Base-by-base conservation (phyloP, 345 rosid species). In the Punica granatum region DNA sequence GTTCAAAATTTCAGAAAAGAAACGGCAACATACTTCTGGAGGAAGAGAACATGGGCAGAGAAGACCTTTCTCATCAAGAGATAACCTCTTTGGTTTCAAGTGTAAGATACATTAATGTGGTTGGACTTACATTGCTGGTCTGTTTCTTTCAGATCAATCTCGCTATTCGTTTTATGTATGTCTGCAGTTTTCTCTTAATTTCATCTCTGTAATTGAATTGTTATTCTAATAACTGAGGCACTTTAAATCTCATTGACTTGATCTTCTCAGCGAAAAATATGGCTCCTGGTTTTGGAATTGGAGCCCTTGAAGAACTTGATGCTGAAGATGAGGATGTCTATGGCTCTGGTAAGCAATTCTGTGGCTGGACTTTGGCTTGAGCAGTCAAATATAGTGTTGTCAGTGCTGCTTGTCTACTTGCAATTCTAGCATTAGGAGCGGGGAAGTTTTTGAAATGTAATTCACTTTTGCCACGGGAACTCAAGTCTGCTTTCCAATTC, bases 261-360 rank as follows among this genome's bases (percentile, higher is more conserved):
- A 28, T 62, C 74, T 63, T 77, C 83, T 82, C 95, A 94, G 96
- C 90, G 79, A 89, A 95, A 84, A 89, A 88, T 76, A 78, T 80
- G 76, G 93, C 90, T 75, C 89, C 95, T 49, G 99, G 99, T 65
- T 91, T 94, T 83, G 99, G 99, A 73, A 91, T 94, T 83, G 99
- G 99, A 35, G 99, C 99, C 59, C 93, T 94, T 48, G 99, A 91
- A 79, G 99, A 91, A 72, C 92, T 81, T 78, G 96, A 86, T 83
- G 89, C 74, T 35, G 99, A 94, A 88, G 99, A 94, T 78, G 99
- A 91, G 81, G 99, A 94, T 81, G 82, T 94, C 54, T 91, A 89
- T 78, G 76, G 79, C 64, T 26, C 88, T 34, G 89, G 95, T 88
- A 67, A 78, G 88, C 76, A 34, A 60, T 34, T 73, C 35, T 62